A percentile compares a stretch with the other conserved stretches of the same genome.
Conservation (phyloP, 2,329 filamentous ascomycete species). For the Myotisia sp. region DNA sequence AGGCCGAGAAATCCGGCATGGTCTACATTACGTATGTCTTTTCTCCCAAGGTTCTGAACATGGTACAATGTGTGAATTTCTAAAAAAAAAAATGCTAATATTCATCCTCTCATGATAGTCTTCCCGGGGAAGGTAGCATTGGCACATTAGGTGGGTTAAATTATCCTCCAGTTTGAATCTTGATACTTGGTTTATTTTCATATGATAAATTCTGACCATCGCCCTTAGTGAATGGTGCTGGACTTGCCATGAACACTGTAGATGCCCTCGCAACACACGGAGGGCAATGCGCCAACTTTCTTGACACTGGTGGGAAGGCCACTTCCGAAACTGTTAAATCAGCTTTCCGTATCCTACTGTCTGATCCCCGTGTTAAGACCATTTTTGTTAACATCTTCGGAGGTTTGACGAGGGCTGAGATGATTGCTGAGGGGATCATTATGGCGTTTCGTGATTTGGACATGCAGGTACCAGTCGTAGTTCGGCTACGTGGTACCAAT, state of each 20-base stretch:
- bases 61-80: not conserved
- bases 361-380: slow-evolving; percentile 56
- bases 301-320: slow-evolving; percentile 81
- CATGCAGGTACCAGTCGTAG: slow-evolving; percentile 58
- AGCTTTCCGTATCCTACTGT: slow-evolving; percentile 58
- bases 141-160: slow-evolving; percentile 49
- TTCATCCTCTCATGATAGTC: slow-evolving; percentile 4
- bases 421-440: slow-evolving; percentile 65
- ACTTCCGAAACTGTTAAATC: slow-evolving; percentile 67
- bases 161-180: not conserved
- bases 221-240: slow-evolving; percentile 63
- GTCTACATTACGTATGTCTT: slow-evolving; percentile 53
- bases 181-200: not conserved
- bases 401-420: slow-evolving; percentile 58
- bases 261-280: slow-evolving; percentile 58
- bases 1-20: slow-evolving; percentile 56
- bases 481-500: slow-evolving; percentile 60
- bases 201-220: not conserved
- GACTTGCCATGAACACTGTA: slow-evolving; percentile 80
- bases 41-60: not conserved
- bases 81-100: not conserved
- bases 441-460: slow-evolving; percentile 56
- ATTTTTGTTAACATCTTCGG: slow-evolving; percentile 61
- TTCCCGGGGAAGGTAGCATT: slow-evolving; percentile 42
- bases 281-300: slow-evolving; percentile 63